A percentile compares a stretch with the other conserved stretches of the same genome.
These are phyloP conservation scores for Calcarisporium arbuscula DNA, from an alignment of 2,329 filamentous ascomycete species.

Conservation along the genomic window DNA sequence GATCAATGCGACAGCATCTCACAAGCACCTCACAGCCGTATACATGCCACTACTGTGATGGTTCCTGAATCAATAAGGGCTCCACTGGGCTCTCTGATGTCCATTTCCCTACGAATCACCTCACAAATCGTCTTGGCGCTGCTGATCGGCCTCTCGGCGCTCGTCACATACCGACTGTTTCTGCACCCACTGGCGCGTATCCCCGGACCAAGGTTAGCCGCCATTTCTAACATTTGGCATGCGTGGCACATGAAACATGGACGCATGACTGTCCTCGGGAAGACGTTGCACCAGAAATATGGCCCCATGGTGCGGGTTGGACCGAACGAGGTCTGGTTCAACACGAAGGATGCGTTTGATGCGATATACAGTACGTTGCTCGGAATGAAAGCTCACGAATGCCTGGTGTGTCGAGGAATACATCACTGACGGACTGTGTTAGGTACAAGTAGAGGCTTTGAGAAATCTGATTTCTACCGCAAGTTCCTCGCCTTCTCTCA, in stretches of 20 bases:
- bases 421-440: no score
- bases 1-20: no score
- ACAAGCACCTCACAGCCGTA: no score
- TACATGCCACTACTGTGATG: no score
- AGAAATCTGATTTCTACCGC: slow-evolving; percentile 50
- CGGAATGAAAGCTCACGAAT: neutral
- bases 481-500: slow-evolving; percentile 12
- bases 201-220: slow-evolving; percentile 41
- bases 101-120: no score
- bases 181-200: slow-evolving; percentile 38
- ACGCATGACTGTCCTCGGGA: slow-evolving; percentile 32
- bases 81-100: no score
- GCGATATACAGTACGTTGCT: slow-evolving; percentile 37
- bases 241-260: slow-evolving; percentile 40
- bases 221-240: slow-evolving; percentile 42
- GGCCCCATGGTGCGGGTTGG: slow-evolving; percentile 47
- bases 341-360: slow-evolving; percentile 40
- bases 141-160: slow-evolving; percentile 12
- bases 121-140: no score
- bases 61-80: no score
- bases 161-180: slow-evolving; percentile 30
- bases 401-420: no score
- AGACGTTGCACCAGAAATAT: slow-evolving; percentile 38
- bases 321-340: slow-evolving; percentile 48
- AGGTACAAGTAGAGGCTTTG: slow-evolving; percentile 41